Evolutionary conservation across 331 rosid genomes (phyloP), one percentile per base, ranked within the genome.

Genomic region (Prunus yedoensis): DNA sequence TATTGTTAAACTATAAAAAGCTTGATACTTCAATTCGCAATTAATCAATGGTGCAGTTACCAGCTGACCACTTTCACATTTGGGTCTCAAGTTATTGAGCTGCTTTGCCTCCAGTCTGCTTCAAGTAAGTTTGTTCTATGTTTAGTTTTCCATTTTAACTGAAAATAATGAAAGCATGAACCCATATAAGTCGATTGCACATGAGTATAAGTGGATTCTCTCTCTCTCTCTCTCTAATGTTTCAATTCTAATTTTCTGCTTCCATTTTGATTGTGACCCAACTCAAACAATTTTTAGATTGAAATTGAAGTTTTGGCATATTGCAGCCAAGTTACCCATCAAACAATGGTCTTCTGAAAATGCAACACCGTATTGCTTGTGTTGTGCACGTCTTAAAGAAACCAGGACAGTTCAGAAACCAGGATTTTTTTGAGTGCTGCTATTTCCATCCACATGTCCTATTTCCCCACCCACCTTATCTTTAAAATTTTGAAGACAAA

Each of bases 81-180:
- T 74, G 98, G 97, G 13, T 91, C 97, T 81, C 94, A 87, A 77
- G 84, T 82, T 8, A 80, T 94, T 75, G 78, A 90, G 71, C 93
- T 90, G 64, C 85, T 85, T 56, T 94, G 97, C 76, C 93, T 91
- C 41, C 91, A 87, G 25, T 86, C 97, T 63, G 98, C 97, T 81
- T 94, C 97, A 15, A 91, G 97, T 94, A 82, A 86, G 94, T 84
- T 77, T 60, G 57, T 75, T 70, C 28, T 68, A 35, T 15, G 16
- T 47, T 41, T 14, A 27, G 4, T 74, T 38, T 41, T 10, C 23
- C 8, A 35, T 65, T 65, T 16, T 41, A 53, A 53, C 10, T 53
- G 23, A 32, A 32, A 32, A 32, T 32, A 32, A 32, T 32, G 35
- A 0, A 32, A 32, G 35, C 35, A 32, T 32, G 35, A 32, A 32